Evolutionary conservation across 768 basidiomycete species (phyloP).

Genomic region (Rhodosporidiobolus odoratus): DNA sequence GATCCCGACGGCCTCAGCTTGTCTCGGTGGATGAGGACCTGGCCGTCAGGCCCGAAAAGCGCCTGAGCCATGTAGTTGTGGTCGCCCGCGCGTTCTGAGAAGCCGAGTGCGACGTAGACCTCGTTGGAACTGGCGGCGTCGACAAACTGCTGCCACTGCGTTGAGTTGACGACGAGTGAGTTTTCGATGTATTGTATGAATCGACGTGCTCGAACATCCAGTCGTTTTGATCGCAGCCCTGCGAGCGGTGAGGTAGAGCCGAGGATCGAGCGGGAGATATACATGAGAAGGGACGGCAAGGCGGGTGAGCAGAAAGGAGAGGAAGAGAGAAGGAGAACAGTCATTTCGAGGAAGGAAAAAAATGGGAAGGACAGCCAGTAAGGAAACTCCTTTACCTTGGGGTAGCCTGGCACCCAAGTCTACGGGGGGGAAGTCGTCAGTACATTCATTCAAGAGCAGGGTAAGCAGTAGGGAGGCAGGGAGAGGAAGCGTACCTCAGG

Average conservation of each 20-base stretch:
- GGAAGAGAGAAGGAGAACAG: not conserved
- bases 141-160: conserved; percentile 21
- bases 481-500: not conserved
- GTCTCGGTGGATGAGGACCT: conserved; percentile 26
- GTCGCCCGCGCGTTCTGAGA: conserved; percentile 16
- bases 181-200: conserved; percentile 7
- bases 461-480: no score
- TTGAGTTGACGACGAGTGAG: conserved; percentile 2
- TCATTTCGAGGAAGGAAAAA: no score
- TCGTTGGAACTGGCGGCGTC: conserved; percentile 2
- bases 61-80: conserved; percentile 27
- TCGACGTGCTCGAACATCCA: not conserved
- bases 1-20: conserved; percentile 26
- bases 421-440: not conserved
- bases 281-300: no score
- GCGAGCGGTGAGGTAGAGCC: no score
- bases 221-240: not conserved
- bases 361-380: not conserved
- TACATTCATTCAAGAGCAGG: not conserved
- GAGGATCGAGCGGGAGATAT: no score
- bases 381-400: not conserved
- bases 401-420: conserved; percentile 1
- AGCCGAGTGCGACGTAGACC: conserved; percentile 27
- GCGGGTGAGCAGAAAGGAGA: not conserved
- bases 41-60: conserved; percentile 16